phyloP scores from a whole-genome alignment of 2,329 filamentous ascomycete species.

The Amesomyces nigricolor region DNA sequence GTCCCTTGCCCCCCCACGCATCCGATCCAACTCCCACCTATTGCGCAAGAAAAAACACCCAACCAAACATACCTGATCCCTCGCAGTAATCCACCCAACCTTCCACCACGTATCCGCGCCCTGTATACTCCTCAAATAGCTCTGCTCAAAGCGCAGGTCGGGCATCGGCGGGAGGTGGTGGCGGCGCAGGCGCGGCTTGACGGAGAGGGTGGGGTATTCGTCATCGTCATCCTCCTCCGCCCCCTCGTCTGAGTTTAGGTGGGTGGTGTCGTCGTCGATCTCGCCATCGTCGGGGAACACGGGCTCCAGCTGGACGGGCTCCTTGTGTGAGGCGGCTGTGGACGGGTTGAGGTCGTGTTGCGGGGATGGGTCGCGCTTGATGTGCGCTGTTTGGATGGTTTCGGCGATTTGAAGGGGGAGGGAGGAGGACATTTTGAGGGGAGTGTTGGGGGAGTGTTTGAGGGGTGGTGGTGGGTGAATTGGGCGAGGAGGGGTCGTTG shows the following conservation, averaged over 20 bases:
- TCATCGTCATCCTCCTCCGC: conserved; percentile 38
- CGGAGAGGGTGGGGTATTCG: neutral
- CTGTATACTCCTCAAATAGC: conserved; percentile 86
- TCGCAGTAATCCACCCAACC: conserved; percentile 75
- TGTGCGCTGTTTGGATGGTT: conserved; percentile 73
- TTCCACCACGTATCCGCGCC: conserved; percentile 73
- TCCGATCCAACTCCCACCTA: neutral
- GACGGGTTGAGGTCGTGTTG: conserved; percentile 74
- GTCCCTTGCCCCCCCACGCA: neutral
- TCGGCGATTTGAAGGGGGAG: conserved; percentile 65
- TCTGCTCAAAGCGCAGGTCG: conserved; percentile 95
- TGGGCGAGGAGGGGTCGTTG: neutral
- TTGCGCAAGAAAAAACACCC: neutral
- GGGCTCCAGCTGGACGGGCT: conserved; percentile 51
- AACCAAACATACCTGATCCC: conserved; percentile 66
- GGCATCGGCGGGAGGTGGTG: conserved; percentile 60
- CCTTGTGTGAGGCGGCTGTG: conserved; percentile 63
- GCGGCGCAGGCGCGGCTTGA: conserved; percentile 43
- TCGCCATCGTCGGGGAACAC: conserved; percentile 57
- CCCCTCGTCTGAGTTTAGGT: conserved; percentile 50
- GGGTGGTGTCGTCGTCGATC: conserved; percentile 34
- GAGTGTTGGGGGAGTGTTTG: neutral
- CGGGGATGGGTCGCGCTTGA: conserved; percentile 66
- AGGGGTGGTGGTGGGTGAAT: neutral
- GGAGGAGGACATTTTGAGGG: conserved; percentile 46